Base-by-base conservation (phyloP, 352 stramenopile genomes). In the Ochromonadaceae sp. region DNA sequence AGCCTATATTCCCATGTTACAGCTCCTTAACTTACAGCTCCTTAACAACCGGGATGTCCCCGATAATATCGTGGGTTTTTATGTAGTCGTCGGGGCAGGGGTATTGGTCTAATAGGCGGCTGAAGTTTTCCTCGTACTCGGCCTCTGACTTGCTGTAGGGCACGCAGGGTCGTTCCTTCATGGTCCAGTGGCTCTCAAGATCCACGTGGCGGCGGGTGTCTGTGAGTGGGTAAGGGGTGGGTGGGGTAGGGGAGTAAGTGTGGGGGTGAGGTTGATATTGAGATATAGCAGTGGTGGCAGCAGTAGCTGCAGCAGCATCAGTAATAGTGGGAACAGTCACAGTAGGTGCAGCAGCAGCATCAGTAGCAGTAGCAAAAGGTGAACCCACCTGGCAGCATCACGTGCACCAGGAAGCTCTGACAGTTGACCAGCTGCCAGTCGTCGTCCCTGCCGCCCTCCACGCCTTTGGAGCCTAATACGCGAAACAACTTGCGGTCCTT, bases 391-490 rank as follows among this genome's bases (percentile, higher is more conserved):
- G 49, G 5, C 22, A 41, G 10, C 5, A 58, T 43, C 5, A 58
- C 9, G n/a, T 58, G 5, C 10, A 58, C 10, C 39, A 41, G 5
- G 49, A 58, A 35, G 5, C 26, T 41, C 10, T 58, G 25, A 58
- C 49, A 58, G n/a, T 58, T 35, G 5, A 58, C 49, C n/a, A 41
- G 4, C 26, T 58, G 49, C 49, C 49, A 58, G 30, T 58, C 49
- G 30, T 58, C 49, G 30, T 47, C 26, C 5, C 5, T 41, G 10
- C 9, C 26, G 7, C 49, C 49, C 42, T 58, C 49, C 25, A 41
- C 5, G 10, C 31, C 49, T 22, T 47, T 56, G 7, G 49, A 58
- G 10, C 49, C 49, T 10, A 58, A 22, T 12, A 58, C n/a, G 15
- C n/a, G n/a, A 43, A 43, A 5, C 10, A 58, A n/a, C 26, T 41